Evolutionary conservation across 257 asterid species (phyloP), one percentile per base, ranked within the genome.

Genomic region (Fraxinus anomala): DNA sequence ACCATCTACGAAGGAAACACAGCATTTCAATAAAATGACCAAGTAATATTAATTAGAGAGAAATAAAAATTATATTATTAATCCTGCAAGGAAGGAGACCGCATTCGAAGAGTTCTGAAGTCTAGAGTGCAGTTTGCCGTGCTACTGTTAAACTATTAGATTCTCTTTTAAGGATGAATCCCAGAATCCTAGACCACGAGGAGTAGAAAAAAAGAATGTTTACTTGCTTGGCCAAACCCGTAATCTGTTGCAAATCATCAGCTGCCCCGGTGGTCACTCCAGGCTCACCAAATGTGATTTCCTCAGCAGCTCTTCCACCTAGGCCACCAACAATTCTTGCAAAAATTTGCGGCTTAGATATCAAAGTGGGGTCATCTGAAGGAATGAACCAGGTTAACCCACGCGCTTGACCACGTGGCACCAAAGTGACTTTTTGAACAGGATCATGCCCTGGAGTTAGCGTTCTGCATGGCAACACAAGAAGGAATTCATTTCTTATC

Each of bases 371-470:
- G 77, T 95, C 99, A 74, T 95, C 99, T 9, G 94, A 84, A 75
- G 98, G 99, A 77, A 95, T 95, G 82, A 95, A 93, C 99, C 99
- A 95, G 68, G 99, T 95, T 87, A 95, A 82, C 72, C 99, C 99
- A 71, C 97, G 94, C 21, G 98, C 99, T 74, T 90, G 99, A 76
- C 98, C 99, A 78, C 99, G 28, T 26, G 28, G 31, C 31, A 30
- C 31, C 28, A 30, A 30, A 30, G 31, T 30, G 31, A 30, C 31
- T 30, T 30, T 30, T 30, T 1, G 31, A 30, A 30, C 31, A 30
- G 31, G 31, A 30, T 30, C 31, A 30, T 30, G 31, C 31, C 31
- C 31, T 30, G 31, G 31, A 30, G 31, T 30, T 30, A 30, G 31
- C 31, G 31, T 30, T 30, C 31, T 30, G 31, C 31, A 30, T 30